Evolutionary conservation across 2,329 filamentous ascomycete genomes (phyloP).

Genomic region (Fusarium clavum): DNA sequence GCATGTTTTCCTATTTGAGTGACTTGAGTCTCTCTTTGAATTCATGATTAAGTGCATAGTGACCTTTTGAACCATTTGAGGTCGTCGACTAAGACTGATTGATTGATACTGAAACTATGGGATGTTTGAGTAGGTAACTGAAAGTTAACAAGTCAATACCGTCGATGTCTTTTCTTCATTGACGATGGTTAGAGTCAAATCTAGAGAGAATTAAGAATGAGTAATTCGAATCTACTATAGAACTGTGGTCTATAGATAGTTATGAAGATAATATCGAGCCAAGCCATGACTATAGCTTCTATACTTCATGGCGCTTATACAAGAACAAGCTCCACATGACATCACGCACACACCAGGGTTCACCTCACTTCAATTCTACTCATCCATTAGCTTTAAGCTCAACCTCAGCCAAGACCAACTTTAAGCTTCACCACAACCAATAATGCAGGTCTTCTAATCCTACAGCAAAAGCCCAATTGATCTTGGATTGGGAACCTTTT

Average conservation of each 20-base stretch:
- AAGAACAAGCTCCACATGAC: slow-evolving; percentile 42
- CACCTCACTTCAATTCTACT: slow-evolving; percentile 12
- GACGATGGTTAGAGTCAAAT: background rate
- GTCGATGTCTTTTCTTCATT: background rate
- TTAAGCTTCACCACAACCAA: slow-evolving; percentile 6
- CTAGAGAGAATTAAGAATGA: background rate
- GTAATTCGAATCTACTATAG: background rate
- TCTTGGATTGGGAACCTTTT: slow-evolving; percentile 13
- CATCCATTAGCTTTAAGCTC: slow-evolving; percentile 5
- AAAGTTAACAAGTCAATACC: too few relatives aligned
- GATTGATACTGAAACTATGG: background rate
- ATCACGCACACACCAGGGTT: slow-evolving; percentile 38
- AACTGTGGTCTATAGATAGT: background rate
- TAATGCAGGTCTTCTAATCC: slow-evolving; percentile 26
- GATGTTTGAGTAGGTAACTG: background rate
- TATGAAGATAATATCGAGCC: background rate
- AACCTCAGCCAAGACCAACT: slow-evolving; percentile 9
- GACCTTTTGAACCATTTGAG: background rate
- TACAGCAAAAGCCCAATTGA: slow-evolving; percentile 11
- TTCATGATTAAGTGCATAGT: background rate
- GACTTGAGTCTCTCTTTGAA: background rate
- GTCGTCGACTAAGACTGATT: background rate
- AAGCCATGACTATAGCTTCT: background rate
- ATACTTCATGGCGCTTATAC: background rate
- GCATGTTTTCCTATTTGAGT: slow-evolving; percentile 34